A percentile compares a stretch with the other conserved stretches of the same genome.
phyloP scores from a whole-genome alignment of 768 basidiomycete genomes.

The Panaeolus papilionaceus region DNA sequence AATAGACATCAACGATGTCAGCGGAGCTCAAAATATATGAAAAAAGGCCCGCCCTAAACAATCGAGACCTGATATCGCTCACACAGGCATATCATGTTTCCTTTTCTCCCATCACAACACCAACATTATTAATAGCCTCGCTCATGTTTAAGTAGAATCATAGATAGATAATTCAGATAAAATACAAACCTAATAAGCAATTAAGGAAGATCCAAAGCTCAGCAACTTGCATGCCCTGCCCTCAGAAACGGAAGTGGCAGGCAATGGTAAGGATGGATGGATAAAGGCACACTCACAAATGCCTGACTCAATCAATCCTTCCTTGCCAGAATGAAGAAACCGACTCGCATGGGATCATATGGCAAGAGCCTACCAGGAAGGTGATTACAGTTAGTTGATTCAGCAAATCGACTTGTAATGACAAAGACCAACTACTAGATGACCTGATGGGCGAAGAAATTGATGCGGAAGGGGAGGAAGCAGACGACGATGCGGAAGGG shows the following conservation, averaged over 20 bases:
- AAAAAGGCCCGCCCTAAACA: slow-evolving; percentile 6
- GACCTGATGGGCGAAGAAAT: background rate
- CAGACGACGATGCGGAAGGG: too few relatives aligned
- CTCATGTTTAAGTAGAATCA: too few relatives aligned
- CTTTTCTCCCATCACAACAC: background rate
- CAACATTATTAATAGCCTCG: background rate
- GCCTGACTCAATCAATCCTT: too few relatives aligned
- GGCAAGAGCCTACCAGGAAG: too few relatives aligned
- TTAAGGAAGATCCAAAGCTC: background rate
- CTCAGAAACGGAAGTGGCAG: background rate
- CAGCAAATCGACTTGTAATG: background rate
- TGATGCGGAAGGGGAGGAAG: background rate
- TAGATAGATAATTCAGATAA: background rate
- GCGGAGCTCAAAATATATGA: background rate
- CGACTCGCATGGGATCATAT: background rate
- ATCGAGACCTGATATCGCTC: background rate
- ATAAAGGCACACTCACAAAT: background rate
- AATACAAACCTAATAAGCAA: background rate
- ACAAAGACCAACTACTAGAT: background rate
- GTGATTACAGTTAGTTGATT: background rate
- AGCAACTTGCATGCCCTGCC: background rate
- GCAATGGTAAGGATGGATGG: background rate
- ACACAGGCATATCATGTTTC: background rate
- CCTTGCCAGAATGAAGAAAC: background rate
- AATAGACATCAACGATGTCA: background rate